A percentile compares a stretch with the other conserved stretches of the same genome.
Evolutionary conservation across 2,329 filamentous ascomycete species (phyloP).

Genomic region (Fusarium citri): DNA sequence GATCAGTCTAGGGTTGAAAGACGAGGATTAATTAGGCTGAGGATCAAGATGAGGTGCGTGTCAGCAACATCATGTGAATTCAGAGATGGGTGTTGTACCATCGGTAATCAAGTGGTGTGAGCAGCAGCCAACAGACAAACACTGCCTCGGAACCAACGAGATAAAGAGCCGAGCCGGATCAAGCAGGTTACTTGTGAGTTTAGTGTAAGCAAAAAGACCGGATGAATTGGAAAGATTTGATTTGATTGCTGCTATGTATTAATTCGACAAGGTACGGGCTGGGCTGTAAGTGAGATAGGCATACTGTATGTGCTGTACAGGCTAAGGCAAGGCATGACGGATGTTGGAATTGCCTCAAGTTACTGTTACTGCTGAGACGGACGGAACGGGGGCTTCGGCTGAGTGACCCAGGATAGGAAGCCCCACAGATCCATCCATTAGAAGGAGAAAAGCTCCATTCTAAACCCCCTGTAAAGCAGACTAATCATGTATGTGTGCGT

Average conservation of each 20-base stretch:
- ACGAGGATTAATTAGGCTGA: neutral
- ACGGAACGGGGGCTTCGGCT: slow-evolving; percentile 40
- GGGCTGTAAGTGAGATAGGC: neutral
- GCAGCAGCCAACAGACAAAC: neutral
- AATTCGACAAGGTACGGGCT: neutral
- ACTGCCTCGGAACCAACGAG: neutral
- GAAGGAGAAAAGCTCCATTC: neutral
- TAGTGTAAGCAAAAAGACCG: neutral
- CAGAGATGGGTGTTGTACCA: slow-evolving; percentile 34
- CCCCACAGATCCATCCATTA: slow-evolving; percentile 32
- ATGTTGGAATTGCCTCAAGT: slow-evolving; percentile 45
- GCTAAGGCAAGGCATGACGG: slow-evolving; percentile 2
- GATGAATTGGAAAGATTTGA: slow-evolving; percentile 7
- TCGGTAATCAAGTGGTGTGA: slow-evolving; percentile 29
- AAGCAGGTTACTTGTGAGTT: neutral
- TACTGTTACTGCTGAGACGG: neutral
- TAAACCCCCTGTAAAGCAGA: slow-evolving; percentile 31
- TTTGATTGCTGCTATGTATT: neutral
- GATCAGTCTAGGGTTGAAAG: neutral
- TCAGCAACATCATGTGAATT: slow-evolving; percentile 40
- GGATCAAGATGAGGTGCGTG: slow-evolving; percentile 33
- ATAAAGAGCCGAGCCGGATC: slow-evolving; percentile 5
- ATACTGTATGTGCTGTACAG: slow-evolving; percentile 1
- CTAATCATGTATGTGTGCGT: slow-evolving; percentile 27
- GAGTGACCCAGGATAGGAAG: slow-evolving; percentile 40